Evolutionary conservation across 192 early-diverging fungal species (phyloP).

Genomic region (Powellomyces hirtus): DNA sequence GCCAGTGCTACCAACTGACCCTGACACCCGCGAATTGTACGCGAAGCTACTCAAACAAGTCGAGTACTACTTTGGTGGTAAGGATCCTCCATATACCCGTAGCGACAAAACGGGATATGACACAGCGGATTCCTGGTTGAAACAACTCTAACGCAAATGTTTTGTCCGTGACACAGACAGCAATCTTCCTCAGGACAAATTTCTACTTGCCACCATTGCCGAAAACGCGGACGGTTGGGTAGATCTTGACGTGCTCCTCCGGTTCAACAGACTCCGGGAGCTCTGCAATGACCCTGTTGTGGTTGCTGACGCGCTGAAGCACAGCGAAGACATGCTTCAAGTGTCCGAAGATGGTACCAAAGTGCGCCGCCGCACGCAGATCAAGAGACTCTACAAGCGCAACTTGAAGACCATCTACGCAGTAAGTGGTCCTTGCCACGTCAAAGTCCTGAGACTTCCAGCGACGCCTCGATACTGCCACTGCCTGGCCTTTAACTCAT

Average conservation of each 20-base stretch:
- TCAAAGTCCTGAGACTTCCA: neutral
- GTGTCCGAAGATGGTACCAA: neutral
- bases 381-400: neutral
- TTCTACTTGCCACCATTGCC: neutral
- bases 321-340: neutral
- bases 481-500: neutral
- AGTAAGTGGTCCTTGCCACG: neutral
- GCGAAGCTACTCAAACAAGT: conserved; percentile 4
- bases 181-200: conserved; percentile 4
- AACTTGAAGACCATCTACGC: neutral
- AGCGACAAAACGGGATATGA: neutral
- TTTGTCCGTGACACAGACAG: neutral
- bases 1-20: too few species aligned
- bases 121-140: neutral
- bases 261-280: conserved; percentile 3
- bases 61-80: conserved; percentile 17
- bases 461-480: neutral
- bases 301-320: neutral
- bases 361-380: neutral
- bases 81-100: neutral
- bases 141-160: neutral
- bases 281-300: neutral
- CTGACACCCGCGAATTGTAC: neutral
- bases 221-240: conserved; percentile 9
- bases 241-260: neutral